Base-by-base conservation (phyloP, 257 asterid species). In the Plectranthus barbatus region DNA sequence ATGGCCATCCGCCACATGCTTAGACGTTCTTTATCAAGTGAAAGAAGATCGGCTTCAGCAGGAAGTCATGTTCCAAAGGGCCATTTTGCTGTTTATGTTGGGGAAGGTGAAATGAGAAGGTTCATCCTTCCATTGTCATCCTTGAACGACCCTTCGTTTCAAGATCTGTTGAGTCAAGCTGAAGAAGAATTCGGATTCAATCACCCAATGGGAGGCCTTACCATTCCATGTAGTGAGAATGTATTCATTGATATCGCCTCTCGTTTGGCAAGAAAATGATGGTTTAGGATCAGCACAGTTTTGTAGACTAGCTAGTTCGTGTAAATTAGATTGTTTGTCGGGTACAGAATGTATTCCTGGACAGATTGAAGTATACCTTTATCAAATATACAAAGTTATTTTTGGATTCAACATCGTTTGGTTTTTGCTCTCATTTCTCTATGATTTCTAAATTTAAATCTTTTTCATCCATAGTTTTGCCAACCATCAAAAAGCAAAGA, bases 61-160 rank as follows among this genome's bases (percentile, higher is more conserved):
- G 57, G 57, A 12, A 5, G 13, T 31, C 62, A 58, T 45, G 50
- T 60, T 40, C 63, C 68, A 13, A 60, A 52, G 51, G 56, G 75
- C 6, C 52, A 62, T 70, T 1, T 31, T 24, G 64, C 69, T 12
- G 39, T 51, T 13, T 24, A 51, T 12, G 57, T 72, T 21, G 77
- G 74, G 12, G 64, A 51, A 23, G 7, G 46, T 23, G 50, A 62
- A 3, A 44, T 52, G 56, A 70, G 42, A 40, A 52, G 68, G 1
- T 68, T 54, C 21, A 59, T 62, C 0, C 12, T 71, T 17, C 80
- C 80, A 0, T 2, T 80, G 1, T 48, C 73, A 1, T 76, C 40
- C 54, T 63, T 73, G 69, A 70, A 62, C 13, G 66, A 71, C 1
- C 76, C 74, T 55, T 67, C 31, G 3, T 80, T 80, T 47, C 82